Percentiles rank a stretch among this genome's conserved stretches.
Evolutionary conservation across 192 early-diverging fungal species (phyloP).

Genomic region (Umbelopsis vinacea): DNA sequence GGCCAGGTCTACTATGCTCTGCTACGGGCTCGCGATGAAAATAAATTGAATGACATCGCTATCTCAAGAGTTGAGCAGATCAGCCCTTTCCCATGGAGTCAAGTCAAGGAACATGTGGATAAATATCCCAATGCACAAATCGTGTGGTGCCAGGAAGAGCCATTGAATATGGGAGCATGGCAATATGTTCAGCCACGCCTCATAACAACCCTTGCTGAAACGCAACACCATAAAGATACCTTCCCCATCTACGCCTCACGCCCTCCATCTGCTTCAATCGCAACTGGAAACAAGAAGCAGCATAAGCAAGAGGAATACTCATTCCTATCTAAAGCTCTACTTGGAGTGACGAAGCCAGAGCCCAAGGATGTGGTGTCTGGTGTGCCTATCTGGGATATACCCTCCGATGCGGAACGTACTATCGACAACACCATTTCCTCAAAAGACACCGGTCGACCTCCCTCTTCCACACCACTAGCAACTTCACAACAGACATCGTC

Average conservation of each 20-base stretch:
- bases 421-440: too few relatives aligned
- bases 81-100: constrained; percentile 93
- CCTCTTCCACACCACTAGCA: neutral
- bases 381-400: constrained; percentile 66
- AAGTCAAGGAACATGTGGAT: constrained; percentile 82
- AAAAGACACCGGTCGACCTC: neutral
- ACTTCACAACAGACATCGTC: neutral
- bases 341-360: constrained; percentile 63
- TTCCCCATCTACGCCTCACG: constrained; percentile 71
- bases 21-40: constrained; percentile 82
- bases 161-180: constrained; percentile 94
- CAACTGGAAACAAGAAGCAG: constrained; percentile 94
- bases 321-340: constrained; percentile 71
- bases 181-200: constrained; percentile 86
- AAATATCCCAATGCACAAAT: constrained; percentile 92
- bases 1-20: constrained; percentile 98
- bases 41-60: constrained; percentile 87
- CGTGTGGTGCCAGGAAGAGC: constrained; percentile 97
- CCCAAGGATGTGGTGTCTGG: constrained; percentile 70
- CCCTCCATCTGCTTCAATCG: constrained; percentile 82
- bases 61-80: constrained; percentile 96
- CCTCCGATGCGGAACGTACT: neutral
- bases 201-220: constrained; percentile 76
- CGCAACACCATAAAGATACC: constrained; percentile 66
- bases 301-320: constrained; percentile 84